Conservation (phyloP, 495 filamentous ascomycete genomes). For the Penicillium desertorum region DNA sequence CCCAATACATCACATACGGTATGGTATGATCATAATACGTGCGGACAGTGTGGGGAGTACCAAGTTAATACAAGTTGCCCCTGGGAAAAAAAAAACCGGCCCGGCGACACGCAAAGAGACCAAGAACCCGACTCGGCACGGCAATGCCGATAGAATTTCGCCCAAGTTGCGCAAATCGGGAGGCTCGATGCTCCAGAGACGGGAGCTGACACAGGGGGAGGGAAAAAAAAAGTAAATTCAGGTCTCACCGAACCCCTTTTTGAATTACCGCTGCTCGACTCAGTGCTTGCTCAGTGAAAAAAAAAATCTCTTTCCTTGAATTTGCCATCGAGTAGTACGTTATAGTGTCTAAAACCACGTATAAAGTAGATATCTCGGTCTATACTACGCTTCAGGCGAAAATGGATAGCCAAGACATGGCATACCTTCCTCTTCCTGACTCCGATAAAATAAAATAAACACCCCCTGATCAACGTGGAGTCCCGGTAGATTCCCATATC, state of each 20-base stretch:
- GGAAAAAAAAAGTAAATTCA: background rate
- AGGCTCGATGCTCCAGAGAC: background rate
- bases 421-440: constrained; percentile 6
- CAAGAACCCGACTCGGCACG: constrained; percentile 25
- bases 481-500: constrained; percentile 9
- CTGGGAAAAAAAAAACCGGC: background rate
- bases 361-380: background rate
- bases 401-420: constrained; percentile 1
- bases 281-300: constrained; percentile 23
- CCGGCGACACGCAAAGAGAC: background rate
- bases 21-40: background rate
- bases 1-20: background rate
- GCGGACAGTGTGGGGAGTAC: constrained; percentile 1
- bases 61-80: background rate
- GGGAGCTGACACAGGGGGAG: constrained; percentile 3
- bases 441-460: constrained; percentile 2
- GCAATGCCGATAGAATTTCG: constrained; percentile 12
- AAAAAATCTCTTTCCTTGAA: constrained; percentile 14
- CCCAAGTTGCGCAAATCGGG: constrained; percentile 10
- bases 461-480: constrained; percentile 28
- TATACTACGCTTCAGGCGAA: background rate
- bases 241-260: constrained; percentile 19
- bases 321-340: background rate
- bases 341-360: background rate
- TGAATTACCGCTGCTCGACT: constrained; percentile 12